Conservation (phyloP, 2,329 filamentous ascomycete species). For the Phyllosticta citriasiana region DNA sequence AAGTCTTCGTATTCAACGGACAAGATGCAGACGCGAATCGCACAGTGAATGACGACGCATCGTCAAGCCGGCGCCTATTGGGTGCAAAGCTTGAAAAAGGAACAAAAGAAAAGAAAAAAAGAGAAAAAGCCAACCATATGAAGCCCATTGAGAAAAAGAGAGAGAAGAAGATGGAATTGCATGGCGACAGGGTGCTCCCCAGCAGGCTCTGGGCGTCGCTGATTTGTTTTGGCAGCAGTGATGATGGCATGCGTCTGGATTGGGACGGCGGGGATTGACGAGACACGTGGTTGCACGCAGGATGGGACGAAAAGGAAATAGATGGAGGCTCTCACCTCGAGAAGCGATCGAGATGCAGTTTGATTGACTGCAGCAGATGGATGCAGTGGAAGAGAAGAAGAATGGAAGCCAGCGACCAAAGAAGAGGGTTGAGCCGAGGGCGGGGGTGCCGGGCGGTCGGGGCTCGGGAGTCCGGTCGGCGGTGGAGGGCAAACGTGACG, state of each 20-base stretch:
- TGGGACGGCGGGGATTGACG: not conserved
- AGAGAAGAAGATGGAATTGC: not conserved
- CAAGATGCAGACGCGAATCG: not conserved
- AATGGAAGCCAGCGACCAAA: not conserved
- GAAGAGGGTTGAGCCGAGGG: not conserved
- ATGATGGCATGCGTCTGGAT: too few species aligned
- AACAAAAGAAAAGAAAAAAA: too few species aligned
- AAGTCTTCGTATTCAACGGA: not conserved
- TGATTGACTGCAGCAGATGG: not conserved
- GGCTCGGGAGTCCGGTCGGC: not conserved
- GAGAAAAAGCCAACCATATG: not conserved
- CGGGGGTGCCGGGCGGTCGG: not conserved
- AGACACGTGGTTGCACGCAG: not conserved
- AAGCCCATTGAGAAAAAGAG: not conserved
- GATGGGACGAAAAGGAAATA: not conserved
- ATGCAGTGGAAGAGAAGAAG: not conserved
- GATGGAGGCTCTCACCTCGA: not conserved
- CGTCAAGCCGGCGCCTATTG: not conserved
- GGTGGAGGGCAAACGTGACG: not conserved
- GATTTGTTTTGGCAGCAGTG: not conserved
- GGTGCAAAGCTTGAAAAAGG: not conserved
- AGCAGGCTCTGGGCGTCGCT: too few species aligned
- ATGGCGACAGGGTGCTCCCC: not conserved
- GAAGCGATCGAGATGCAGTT: not conserved
- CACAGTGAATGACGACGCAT: not conserved